Base-by-base conservation (phyloP, 306 rosid genomes). In the Dicorynia guianensis region DNA sequence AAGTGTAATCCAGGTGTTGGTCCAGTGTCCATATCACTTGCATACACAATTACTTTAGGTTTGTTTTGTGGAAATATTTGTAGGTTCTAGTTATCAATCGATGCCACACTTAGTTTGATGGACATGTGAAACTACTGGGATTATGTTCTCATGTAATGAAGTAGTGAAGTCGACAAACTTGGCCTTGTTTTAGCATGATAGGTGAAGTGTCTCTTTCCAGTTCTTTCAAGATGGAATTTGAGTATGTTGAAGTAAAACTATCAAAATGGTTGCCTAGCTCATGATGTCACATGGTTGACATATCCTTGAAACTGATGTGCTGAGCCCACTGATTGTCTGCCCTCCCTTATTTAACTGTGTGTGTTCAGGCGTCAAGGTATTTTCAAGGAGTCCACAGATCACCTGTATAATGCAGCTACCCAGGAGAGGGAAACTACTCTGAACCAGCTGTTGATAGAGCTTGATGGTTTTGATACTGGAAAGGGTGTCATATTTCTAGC, bases 391-490 rank as follows among this genome's bases (percentile, higher is more conserved):
- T 66, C 90, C 40, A 20, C 85, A 5, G 97, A 92, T 78, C 87
- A 86, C 18, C 83, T 90, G 58, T 90, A 95, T 82, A 95, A 95
- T 59, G 99, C 99, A 35, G 96, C 97, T 73, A 95, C 97, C 64
- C 97, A 95, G 85, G 99, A 95, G 90, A 90, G 99, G 86, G 99
- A 95, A 86, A 95, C 99, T 53, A 92, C 99, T 68, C 76, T 95
- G 90, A 95, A 95, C 82, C 99, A 95, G 81, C 90, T 95, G 75
- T 79, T 92, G 79, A 95, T 92, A 63, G 97, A 95, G 81, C 99
- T 95, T 82, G 99, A 95, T 78, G 99, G 99, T 46, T 95, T 95
- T 78, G 99, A 95, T 86, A 95, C 99, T 19, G 99, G 99, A 58
- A 95, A 92, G 89, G 99, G 99, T 57, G 97, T 95, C 75, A 95